These are phyloP conservation scores for Penstemon eatonii DNA, from an alignment of 257 asterid species.

Conservation along the genomic window DNA sequence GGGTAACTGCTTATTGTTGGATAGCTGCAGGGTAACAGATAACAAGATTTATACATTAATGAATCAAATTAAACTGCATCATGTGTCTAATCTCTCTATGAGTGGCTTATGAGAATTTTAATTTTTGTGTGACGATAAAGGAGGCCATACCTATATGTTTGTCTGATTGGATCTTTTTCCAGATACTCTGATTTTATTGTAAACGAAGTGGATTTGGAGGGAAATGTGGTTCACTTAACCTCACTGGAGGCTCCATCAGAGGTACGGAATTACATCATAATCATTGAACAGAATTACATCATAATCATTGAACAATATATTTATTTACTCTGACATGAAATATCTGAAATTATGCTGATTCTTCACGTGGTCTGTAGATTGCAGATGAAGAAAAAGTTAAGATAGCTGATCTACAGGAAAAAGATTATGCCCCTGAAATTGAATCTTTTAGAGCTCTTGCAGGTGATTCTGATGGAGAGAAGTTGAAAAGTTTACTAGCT, in stretches of 20 bases:
- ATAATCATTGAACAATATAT: conserved; percentile 8
- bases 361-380: conserved; percentile 43
- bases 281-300: conserved; percentile 11
- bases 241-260: conserved; percentile 69
- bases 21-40: conserved; percentile 8
- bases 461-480: conserved; percentile 68
- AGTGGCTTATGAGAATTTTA: not conserved
- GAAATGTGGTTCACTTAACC: conserved; percentile 75
- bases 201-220: conserved; percentile 89
- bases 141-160: conserved; percentile 18
- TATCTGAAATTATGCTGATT: conserved; percentile 19
- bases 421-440: conserved; percentile 59
- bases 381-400: conserved; percentile 54
- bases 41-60: conserved; percentile 2
- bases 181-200: conserved; percentile 97
- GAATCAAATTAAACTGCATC: not conserved
- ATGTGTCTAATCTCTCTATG: conserved; percentile 12
- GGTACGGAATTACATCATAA: conserved; percentile 40
- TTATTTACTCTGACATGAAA: conserved; percentile 21
- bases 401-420: conserved; percentile 45
- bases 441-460: conserved; percentile 75
- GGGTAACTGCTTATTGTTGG: not conserved
- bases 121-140: not conserved
- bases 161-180: conserved; percentile 25
- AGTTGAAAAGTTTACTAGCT: conserved; percentile 52